Evolutionary conservation across 768 basidiomycete species (phyloP).

Genomic region (Lentinula sp.): DNA sequence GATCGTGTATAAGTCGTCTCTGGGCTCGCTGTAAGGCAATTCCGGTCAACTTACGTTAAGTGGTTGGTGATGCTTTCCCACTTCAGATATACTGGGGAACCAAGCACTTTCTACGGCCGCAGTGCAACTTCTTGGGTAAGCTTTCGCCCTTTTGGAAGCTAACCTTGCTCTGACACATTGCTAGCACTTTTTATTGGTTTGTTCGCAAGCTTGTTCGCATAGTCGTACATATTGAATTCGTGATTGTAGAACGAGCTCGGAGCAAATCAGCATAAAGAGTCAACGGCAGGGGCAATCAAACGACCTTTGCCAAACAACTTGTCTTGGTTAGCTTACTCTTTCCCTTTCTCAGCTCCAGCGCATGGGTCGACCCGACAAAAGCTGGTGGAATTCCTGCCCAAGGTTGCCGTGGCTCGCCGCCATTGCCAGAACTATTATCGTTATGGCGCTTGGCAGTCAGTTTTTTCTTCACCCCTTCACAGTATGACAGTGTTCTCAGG

Average conservation of each 20-base stretch:
- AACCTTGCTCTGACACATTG: not conserved
- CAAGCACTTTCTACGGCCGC: constrained; percentile 58
- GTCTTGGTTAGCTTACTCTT: constrained; percentile 55
- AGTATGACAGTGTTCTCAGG: not conserved
- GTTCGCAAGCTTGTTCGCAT: constrained; percentile 8
- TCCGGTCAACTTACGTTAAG: not conserved
- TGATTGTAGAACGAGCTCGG: constrained; percentile 48
- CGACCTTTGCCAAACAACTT: constrained; percentile 39
- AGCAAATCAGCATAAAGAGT: constrained; percentile 44
- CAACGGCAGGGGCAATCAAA: constrained; percentile 24
- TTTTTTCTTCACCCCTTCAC: constrained; percentile 11
- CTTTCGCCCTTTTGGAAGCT: not conserved
- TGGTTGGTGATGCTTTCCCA: constrained; percentile 25
- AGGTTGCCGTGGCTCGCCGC: constrained; percentile 24
- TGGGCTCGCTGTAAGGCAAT: constrained; percentile 6
- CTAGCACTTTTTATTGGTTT: constrained; percentile 62
- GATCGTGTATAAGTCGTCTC: constrained; percentile 47
- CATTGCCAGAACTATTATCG: constrained; percentile 52
- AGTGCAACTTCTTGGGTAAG: constrained; percentile 66
- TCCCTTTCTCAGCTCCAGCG: constrained; percentile 46
- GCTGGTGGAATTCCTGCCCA: constrained; percentile 43
- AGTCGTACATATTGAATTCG: constrained; percentile 2
- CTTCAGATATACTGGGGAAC: constrained; percentile 51
- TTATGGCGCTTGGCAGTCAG: constrained; percentile 70
- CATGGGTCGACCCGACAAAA: constrained; percentile 35